Evolutionary conservation across 2,329 filamentous ascomycete genomes (phyloP).

Genomic region (Ophiostoma piceae): DNA sequence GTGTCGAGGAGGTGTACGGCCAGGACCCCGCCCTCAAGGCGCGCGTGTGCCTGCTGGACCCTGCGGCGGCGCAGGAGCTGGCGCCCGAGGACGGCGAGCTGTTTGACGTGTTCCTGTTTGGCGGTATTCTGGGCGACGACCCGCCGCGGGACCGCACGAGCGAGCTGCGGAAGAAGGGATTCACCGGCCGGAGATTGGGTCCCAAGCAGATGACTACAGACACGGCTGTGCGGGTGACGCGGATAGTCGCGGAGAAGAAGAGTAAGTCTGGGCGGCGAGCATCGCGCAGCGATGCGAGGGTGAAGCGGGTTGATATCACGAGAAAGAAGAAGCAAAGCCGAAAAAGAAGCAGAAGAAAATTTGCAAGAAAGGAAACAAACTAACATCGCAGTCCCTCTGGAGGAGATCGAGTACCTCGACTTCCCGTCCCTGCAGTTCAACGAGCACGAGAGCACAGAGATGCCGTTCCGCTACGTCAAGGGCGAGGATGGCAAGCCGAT

Average conservation of each 20-base stretch:
- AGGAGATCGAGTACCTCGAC: slow-evolving; percentile 76
- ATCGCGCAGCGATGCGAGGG: neutral
- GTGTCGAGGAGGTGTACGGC: slow-evolving; percentile 79
- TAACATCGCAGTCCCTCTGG: slow-evolving; percentile 58
- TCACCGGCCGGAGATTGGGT: slow-evolving; percentile 77
- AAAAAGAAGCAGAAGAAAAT: neutral
- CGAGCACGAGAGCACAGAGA: slow-evolving; percentile 88
- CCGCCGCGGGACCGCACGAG: slow-evolving; percentile 91
- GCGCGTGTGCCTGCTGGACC: slow-evolving; percentile 22
- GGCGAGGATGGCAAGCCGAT: slow-evolving; percentile 69
- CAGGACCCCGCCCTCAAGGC: slow-evolving; percentile 51
- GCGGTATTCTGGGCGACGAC: slow-evolving; percentile 92
- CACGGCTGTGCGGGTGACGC: slow-evolving; percentile 88
- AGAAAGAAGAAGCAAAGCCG: neutral
- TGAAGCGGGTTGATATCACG: too few species aligned
- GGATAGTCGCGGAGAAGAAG: slow-evolving; percentile 79
- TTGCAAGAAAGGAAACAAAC: neutral
- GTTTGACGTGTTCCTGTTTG: slow-evolving; percentile 93
- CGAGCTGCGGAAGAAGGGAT: slow-evolving; percentile 92
- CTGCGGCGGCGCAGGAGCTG: slow-evolving; percentile 57
- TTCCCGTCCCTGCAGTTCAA: slow-evolving; percentile 85
- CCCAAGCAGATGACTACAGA: slow-evolving; percentile 98
- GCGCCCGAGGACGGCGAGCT: slow-evolving; percentile 70
- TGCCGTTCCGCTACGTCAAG: slow-evolving; percentile 96
- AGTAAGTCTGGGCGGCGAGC: slow-evolving; percentile 46